Evolutionary conservation across 768 basidiomycete genomes (phyloP), one percentile per base, ranked within the genome.

Genomic region (Podaxis mareebaensis): DNA sequence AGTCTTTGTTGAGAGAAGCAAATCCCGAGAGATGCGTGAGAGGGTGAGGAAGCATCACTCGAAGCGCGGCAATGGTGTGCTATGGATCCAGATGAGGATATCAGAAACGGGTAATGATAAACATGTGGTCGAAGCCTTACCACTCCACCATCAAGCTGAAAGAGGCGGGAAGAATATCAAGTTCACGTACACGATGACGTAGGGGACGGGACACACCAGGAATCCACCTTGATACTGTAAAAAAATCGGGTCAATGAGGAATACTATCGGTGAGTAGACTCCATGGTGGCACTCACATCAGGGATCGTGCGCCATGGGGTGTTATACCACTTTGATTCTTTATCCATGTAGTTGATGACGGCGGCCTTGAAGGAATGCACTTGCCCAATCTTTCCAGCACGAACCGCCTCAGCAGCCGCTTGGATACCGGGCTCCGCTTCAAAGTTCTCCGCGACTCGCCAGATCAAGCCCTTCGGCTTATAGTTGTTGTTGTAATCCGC

Each of bases 301-400:
- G 93, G 93, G 54, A 90, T 77, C 1, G 89, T 90, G 44, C 93
- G 80, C 94, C 94, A 95, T 40, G 87, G 83, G 0, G 92, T 93
- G 57, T 91, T 88, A 72, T 92, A 91, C 81, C 86, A 95, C 70
- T 89, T 89, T 26, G 82, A 84, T 13, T 84, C 82, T 70, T 84
- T 77, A 65, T 87, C 83, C 64, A 92, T 77, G 66, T 79, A 78
- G 65, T 80, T 81, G 28, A 85, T 76, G 2, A 79, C 77, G 4
- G 80, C 74, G 15, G 85, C 79, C 61, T 81, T 85, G 81, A 90
- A 96, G 72, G 83, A 88, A 11, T 77, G 77, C 52, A 95, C 81
- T 52, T 86, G 82, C 3, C 94, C 93, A 56, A 95, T 87, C 75
- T 83, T 86, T 6, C 90, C 87, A 11, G 75, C 76, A 1, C 73